Conservation (phyloP, 78 protist species). For the Polysphondylium violaceum region DNA sequence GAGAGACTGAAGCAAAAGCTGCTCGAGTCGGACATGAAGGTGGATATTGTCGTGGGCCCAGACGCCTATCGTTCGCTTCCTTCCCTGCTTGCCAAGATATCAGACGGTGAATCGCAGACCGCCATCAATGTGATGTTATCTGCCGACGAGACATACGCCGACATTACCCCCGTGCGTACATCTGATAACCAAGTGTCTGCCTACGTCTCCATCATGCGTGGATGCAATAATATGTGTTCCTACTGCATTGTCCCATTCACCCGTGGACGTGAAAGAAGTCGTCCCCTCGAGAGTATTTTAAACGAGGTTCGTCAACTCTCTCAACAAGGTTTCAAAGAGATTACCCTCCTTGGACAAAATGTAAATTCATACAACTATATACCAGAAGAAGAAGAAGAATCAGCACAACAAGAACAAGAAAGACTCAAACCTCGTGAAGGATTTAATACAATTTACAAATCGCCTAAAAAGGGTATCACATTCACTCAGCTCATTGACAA, state of each 20-base stretch:
- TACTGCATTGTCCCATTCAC: constrained; percentile 98
- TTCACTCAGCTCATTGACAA: constrained; percentile 78
- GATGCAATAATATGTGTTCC: constrained; percentile 97
- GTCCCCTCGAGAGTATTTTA: constrained; percentile 82
- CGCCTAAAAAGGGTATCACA: constrained; percentile 77
- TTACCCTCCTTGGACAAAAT: constrained; percentile 96
- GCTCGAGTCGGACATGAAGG: constrained; percentile 76
- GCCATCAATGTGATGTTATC: constrained; percentile 90
- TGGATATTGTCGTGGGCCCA: constrained; percentile 93
- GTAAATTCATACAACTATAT: constrained; percentile 91
- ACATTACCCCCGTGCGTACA: constrained; percentile 93
- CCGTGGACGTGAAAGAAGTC: constrained; percentile 94
- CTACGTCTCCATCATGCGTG: constrained; percentile 88
- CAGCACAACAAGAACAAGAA: background rate
- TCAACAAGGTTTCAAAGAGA: constrained; percentile 58
- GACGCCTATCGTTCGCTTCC: constrained; percentile 95
- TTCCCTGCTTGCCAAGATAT: constrained; percentile 66
- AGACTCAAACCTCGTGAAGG: constrained; percentile 44
- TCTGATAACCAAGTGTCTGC: constrained; percentile 67
- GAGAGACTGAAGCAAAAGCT: constrained; percentile 89
- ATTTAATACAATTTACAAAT: constrained; percentile 87
- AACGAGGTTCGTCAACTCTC: constrained; percentile 84
- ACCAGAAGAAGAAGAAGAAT: background rate
- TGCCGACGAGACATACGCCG: constrained; percentile 97
- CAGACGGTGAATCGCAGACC: constrained; percentile 45